Base-by-base conservation (phyloP, 495 filamentous ascomycete species). In the Aspergillus leporis region DNA sequence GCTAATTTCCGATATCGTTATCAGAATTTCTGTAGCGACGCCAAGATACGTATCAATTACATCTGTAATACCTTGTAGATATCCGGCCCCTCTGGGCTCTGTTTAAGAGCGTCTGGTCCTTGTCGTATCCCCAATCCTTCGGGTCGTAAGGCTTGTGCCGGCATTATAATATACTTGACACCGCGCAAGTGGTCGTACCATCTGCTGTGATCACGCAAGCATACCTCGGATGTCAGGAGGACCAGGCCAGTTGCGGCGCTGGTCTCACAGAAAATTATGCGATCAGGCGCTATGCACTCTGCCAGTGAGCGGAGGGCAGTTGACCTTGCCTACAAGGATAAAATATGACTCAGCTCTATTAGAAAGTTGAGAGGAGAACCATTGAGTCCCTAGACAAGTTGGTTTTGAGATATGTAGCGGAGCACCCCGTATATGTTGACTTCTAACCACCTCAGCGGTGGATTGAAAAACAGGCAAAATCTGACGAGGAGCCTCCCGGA, bases 41-140 rank as follows among this genome's bases (percentile, higher is more conserved):
- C 51, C 51, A n/a, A 53, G 30, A 31, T 53, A 53, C 2, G 51
- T 38, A 30, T 53, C 51, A 8, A 53, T 31, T 18, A 53, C 30
- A 23, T 38, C 51, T 6, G 51, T 41, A 23, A 53, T 53, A 0
- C 51, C 51, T 28, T 40, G 14, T 7, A 53, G 51, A 23, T 53
- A 53, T 7, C 19, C 32, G 7, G 32, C 51, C 51, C 51, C 34
- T 53, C 51, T 10, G 32, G 18, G 22, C 34, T 53, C 21, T 53
- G 51, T 16, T 38, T 53, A 3, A 53, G 19, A 1, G 51, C 51
- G 32, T 53, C 51, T 3, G 51, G n/a, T 19, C 51, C 51, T 1
- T 16, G 32, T 4, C 3, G n/a, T 13, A 21, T 25, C 3, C 34
- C 31, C 4, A 28, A 8, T 40, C 36, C 36, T 40, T 3, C 36